Base-by-base conservation (phyloP, 768 basidiomycete genomes). In the Calocera cornea region DNA sequence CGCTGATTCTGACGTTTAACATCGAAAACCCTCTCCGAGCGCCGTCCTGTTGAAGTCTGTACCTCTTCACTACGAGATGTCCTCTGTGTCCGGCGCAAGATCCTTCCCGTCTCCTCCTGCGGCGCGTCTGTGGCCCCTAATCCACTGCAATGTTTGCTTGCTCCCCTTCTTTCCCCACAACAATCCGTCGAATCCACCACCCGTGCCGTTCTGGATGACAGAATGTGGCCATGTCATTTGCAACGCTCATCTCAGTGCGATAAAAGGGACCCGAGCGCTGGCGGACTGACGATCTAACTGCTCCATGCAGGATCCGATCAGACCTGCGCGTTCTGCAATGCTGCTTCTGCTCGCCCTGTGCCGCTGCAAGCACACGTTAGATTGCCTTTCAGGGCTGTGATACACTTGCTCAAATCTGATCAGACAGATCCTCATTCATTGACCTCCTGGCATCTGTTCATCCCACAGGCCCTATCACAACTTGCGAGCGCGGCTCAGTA, bases 141-240 rank as follows among this genome's bases (percentile, higher is more conserved):
- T 90, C 5, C 76, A 77, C 66, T 93, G 91, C 72, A 78, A 83
- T 0, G 79, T 82, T 72, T 93, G 91, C 71, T 85, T 86, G 70
- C 79, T 89, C 31, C 83, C 86, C 0, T 92, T 88, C 64, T 36
- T 66, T n/a, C 80, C 82, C 40, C 77, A 79, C 44, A 40, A 66
- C 27, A 41, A 44, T 49, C 50, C 66, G 10, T 36, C 68, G 19
- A 83, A 81, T 0, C 76, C 78, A 0, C 81, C 86, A 11, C 79
- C 82, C 1, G 77, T 89, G 31, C 91, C 91, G 0, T 93, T 92
- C 75, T 93, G 91, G 91, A 79, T 92, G 68, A 91, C 91, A 1
- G 89, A 92, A 74, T 93, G 91, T 71, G 89, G 89, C 0, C 91
- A 93, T 79, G 83, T 92, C 67, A 71, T 92, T 31, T 93, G 91